Evolutionary conservation across 2,329 filamentous ascomycete genomes (phyloP).

Genomic region (Tetracladium maxilliforme): DNA sequence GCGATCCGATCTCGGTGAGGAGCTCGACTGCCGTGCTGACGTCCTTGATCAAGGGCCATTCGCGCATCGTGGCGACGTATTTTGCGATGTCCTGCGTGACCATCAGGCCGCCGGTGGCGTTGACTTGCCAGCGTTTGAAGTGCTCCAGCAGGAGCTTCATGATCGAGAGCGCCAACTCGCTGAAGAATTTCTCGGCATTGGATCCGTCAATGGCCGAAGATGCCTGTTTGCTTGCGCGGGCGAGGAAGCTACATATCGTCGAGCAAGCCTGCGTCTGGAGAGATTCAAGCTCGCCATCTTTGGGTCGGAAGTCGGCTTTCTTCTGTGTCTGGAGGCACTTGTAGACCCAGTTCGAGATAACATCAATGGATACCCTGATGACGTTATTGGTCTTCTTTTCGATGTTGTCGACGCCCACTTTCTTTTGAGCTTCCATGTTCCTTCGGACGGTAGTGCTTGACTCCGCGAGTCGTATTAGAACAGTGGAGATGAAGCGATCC

Average conservation of each 20-base stretch:
- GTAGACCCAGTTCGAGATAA: constrained; percentile 45
- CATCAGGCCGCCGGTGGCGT: constrained; percentile 84
- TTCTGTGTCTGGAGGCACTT: constrained; percentile 51
- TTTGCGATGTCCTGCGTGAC: constrained; percentile 92
- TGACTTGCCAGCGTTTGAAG: constrained; percentile 88
- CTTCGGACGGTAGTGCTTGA: constrained; percentile 75
- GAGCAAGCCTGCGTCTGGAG: constrained; percentile 79
- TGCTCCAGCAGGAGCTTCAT: constrained; percentile 75
- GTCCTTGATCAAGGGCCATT: constrained; percentile 62
- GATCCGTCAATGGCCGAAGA: constrained; percentile 62
- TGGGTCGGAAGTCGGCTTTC: constrained; percentile 57
- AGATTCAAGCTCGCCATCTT: constrained; percentile 52
- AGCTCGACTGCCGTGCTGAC: constrained; percentile 64
- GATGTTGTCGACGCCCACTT: constrained; percentile 40
- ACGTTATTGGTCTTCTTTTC: constrained; percentile 57
- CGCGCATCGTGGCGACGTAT: constrained; percentile 74
- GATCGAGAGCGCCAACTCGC: constrained; percentile 70
- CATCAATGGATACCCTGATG: constrained; percentile 54
- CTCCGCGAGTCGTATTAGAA: constrained; percentile 79
- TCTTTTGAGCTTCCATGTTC: constrained; percentile 54
- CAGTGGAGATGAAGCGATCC: constrained; percentile 79
- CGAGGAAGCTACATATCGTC: constrained; percentile 67
- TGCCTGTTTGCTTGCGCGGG: constrained; percentile 46
- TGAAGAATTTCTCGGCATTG: constrained; percentile 70
- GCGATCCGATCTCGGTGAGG: constrained; percentile 79